phyloP scores from a whole-genome alignment of 306 rosid species.

The Boehmeria nivea region DNA sequence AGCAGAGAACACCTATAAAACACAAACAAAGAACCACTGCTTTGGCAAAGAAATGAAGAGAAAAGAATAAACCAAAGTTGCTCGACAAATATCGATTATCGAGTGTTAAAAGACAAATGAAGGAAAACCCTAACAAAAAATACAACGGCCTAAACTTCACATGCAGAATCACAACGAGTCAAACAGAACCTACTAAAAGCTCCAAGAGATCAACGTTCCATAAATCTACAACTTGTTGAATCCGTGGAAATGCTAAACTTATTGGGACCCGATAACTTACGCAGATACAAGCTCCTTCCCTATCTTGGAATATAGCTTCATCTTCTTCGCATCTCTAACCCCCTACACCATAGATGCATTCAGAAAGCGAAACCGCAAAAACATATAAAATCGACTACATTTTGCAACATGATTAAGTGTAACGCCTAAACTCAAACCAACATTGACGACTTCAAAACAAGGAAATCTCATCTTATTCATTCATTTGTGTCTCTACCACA shows the following conservation, averaged over 20 bases:
- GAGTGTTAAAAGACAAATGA: no score
- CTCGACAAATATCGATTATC: no score
- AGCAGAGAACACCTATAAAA: neutral
- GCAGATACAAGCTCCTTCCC: constrained; percentile 95
- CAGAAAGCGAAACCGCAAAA: no score
- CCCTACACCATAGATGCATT: constrained; percentile 33
- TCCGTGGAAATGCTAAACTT: neutral
- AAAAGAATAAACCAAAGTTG: neutral
- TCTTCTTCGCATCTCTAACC: constrained; percentile 68
- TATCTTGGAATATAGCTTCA: constrained; percentile 68
- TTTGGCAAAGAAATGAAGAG: neutral
- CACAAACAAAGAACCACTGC: neutral
- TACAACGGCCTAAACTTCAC: no score
- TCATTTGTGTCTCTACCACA: no score
- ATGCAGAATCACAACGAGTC: no score
- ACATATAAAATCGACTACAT: no score
- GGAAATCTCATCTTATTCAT: no score
- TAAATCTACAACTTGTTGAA: neutral
- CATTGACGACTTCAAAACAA: no score
- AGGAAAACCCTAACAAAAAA: no score
- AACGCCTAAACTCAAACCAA: no score
- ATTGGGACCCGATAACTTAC: constrained; percentile 41
- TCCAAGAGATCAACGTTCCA: neutral
- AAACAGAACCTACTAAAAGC: neutral
- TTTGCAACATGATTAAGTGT: no score